phyloP scores from a whole-genome alignment of 2,329 filamentous ascomycete species.

The Colletotrichum sp. region DNA sequence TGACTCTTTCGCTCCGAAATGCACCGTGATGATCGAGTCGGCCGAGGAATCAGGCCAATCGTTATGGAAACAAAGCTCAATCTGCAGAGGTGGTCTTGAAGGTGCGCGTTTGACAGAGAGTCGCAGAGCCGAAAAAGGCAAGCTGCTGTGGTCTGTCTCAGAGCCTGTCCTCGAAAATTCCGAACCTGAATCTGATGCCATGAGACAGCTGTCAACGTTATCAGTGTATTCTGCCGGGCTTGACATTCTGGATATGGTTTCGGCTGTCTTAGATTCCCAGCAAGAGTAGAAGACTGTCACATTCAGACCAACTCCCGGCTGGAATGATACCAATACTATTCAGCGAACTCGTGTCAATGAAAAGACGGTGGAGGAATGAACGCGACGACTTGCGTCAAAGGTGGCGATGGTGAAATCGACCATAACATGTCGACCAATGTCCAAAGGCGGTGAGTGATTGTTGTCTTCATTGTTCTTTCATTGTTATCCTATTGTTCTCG shows the following conservation, averaged over 20 bases:
- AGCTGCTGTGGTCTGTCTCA: not conserved
- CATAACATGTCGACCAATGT: not conserved
- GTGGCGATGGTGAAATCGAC: not conserved
- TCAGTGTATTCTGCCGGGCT: not conserved
- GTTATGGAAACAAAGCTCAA: not conserved
- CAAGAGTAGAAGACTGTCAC: not conserved
- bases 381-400: not conserved
- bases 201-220: not conserved
- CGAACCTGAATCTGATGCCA: not conserved
- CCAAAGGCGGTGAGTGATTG: not conserved
- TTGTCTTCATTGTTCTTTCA: not conserved
- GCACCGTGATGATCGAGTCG: not conserved
- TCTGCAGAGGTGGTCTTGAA: not conserved
- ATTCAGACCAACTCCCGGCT: no score
- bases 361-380: not conserved
- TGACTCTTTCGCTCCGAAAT: not conserved
- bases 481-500: not conserved
- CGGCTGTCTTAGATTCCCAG: not conserved
- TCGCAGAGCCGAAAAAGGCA: not conserved
- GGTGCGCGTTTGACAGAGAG: not conserved
- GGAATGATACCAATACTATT: not conserved
- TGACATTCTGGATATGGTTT: not conserved
- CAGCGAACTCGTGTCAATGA: no score
- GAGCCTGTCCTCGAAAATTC: not conserved
- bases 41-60: not conserved